Evolutionary conservation across 495 filamentous ascomycete species (phyloP).

Genomic region (Penicillium egyptiacum): DNA sequence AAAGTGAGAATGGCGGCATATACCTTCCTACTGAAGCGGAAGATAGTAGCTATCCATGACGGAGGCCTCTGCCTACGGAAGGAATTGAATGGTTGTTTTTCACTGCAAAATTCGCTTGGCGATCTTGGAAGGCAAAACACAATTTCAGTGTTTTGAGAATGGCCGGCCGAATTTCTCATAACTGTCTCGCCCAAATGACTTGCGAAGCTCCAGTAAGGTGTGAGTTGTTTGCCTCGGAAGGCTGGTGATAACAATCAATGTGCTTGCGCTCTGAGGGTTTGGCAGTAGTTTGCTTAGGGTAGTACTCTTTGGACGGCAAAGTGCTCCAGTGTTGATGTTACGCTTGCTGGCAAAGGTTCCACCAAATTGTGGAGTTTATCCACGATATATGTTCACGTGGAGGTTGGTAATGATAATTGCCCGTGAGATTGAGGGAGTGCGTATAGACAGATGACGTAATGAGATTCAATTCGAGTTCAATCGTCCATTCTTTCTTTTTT

Average conservation of each 20-base stretch:
- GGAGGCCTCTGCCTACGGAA: too few relatives aligned
- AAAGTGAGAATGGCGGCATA: too few relatives aligned
- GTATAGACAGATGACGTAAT: neutral
- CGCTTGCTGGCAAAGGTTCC: neutral
- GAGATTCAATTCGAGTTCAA: neutral
- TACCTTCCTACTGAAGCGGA: too few relatives aligned
- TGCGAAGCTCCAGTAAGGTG: too few relatives aligned
- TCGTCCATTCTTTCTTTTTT: conserved; percentile 10
- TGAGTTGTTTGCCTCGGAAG: conserved; percentile 29
- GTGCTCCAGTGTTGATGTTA: conserved; percentile 23
- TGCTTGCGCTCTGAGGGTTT: conserved; percentile 27
- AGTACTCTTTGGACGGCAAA: conserved; percentile 32
- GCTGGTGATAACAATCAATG: conserved; percentile 17
- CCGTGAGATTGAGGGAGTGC: neutral
- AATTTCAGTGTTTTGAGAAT: too few relatives aligned
- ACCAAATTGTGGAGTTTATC: conserved; percentile 24
- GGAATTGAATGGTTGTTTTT: too few relatives aligned
- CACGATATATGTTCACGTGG: conserved; percentile 8
- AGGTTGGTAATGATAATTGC: neutral
- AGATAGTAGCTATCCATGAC: too few relatives aligned
- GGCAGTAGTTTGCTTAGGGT: conserved; percentile 22
- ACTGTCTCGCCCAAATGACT: too few relatives aligned
- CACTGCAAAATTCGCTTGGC: too few relatives aligned
- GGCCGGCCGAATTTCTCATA: too few relatives aligned
- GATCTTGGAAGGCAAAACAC: too few relatives aligned